Conservation (phyloP, 1,284 basidiomycete genomes). For the Puccinia triticina region DNA sequence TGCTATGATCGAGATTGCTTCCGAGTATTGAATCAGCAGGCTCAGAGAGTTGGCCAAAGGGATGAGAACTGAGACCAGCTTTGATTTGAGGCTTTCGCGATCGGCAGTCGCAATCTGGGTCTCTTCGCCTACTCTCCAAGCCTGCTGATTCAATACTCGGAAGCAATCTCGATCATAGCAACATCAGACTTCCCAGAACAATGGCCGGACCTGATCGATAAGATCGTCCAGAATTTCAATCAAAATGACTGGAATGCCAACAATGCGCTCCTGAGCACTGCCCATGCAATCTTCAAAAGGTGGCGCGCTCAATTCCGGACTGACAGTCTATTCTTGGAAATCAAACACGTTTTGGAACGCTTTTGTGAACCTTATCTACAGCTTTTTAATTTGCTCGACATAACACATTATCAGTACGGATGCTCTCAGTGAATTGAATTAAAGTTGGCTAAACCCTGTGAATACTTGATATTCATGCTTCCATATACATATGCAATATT, state of each 20-base stretch:
- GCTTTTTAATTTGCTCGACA: conserved; percentile 78
- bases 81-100: conserved; percentile 69
- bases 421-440: too few species aligned
- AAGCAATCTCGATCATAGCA: conserved; percentile 66
- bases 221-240: conserved; percentile 79
- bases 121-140: conserved; percentile 54
- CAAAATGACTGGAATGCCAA: conserved; percentile 80
- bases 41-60: conserved; percentile 67
- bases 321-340: conserved; percentile 82
- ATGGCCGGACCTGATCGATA: conserved; percentile 69
- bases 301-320: conserved; percentile 91
- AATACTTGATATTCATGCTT: too few species aligned
- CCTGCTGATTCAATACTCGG: conserved; percentile 45
- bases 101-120: conserved; percentile 61
- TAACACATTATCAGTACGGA: too few species aligned
- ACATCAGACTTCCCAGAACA: conserved; percentile 80
- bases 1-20: conserved; percentile 66
- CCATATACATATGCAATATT: too few species aligned
- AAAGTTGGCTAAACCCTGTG: too few species aligned
- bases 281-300: conserved; percentile 89
- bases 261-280: conserved; percentile 85
- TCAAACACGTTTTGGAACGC: conserved; percentile 84
- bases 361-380: conserved; percentile 83
- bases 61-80: conserved; percentile 81
- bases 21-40: conserved; percentile 45